Conservation (phyloP, 1,284 basidiomycete genomes). For the Hymenochaete sp. region DNA sequence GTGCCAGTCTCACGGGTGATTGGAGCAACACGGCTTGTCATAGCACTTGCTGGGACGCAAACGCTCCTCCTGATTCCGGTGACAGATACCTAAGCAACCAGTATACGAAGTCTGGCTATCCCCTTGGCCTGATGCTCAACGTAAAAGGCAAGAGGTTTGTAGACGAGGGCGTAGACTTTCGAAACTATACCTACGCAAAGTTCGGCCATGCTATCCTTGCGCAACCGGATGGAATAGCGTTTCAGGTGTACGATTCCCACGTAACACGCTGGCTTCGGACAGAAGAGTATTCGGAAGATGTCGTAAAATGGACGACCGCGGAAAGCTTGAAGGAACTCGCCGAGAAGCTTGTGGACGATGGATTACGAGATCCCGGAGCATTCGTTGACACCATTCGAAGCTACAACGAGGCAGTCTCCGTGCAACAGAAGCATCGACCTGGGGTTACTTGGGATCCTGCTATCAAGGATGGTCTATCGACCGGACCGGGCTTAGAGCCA, state of each 20-base stretch:
- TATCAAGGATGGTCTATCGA: constrained; percentile 52
- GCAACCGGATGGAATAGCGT: constrained; percentile 50
- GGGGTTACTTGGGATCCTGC: constrained; percentile 46
- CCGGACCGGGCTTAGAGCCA: constrained; percentile 25
- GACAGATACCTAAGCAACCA: constrained; percentile 54
- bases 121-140: constrained; percentile 61
- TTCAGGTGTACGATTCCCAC: constrained; percentile 54
- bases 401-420: constrained; percentile 44
- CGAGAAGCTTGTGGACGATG: constrained; percentile 35
- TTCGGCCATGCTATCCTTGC: constrained; percentile 50
- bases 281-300: constrained; percentile 56
- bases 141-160: constrained; percentile 48
- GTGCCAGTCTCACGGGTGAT: constrained; percentile 51
- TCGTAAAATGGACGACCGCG: constrained; percentile 47
- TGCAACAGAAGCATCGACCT: constrained; percentile 30
- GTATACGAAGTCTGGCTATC: constrained; percentile 65
- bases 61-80: constrained; percentile 42
- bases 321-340: constrained; percentile 43
- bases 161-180: constrained; percentile 61
- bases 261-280: constrained; percentile 36
- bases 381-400: constrained; percentile 39
- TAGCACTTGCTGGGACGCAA: constrained; percentile 64
- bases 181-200: constrained; percentile 64
- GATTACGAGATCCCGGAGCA: constrained; percentile 33
- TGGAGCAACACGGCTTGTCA: constrained; percentile 48